A percentile compares a stretch with the other conserved stretches of the same genome.
Conservation (phyloP, 2,329 filamentous ascomycete species). For the Celoporthe dispersa region DNA sequence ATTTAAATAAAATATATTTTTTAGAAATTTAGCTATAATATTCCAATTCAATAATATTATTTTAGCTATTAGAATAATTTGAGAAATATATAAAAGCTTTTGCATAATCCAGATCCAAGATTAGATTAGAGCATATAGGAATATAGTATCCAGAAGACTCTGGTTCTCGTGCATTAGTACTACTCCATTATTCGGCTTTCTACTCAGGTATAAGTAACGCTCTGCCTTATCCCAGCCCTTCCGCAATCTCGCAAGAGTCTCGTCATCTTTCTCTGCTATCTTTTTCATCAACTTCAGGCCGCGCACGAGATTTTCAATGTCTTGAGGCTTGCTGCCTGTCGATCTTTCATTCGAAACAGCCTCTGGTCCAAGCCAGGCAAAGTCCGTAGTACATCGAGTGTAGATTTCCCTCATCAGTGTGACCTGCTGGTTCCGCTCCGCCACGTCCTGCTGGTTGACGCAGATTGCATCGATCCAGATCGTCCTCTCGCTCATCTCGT, state of each 20-base stretch:
- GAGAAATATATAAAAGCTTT: slow-evolving; percentile 28
- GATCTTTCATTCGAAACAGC: background rate
- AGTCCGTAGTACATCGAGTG: background rate
- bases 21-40: slow-evolving; percentile 22
- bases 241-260: slow-evolving; percentile 1
- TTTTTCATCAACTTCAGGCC: slow-evolving; percentile 12
- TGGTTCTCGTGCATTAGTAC: background rate
- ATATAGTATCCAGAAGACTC: background rate
- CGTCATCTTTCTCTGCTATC: slow-evolving; percentile 5
- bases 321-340: background rate
- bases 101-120: slow-evolving; percentile 31
- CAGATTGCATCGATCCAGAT: slow-evolving; percentile 31
- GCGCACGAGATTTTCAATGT: background rate
- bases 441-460: slow-evolving; percentile 30
- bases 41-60: slow-evolving; percentile 25
- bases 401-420: slow-evolving; percentile 42
- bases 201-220: no score
- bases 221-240: no score
- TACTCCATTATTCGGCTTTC: no score
- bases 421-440: slow-evolving; percentile 28
- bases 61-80: slow-evolving; percentile 18
- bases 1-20: no score
- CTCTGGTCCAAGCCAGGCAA: slow-evolving; percentile 22
- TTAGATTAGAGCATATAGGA: slow-evolving; percentile 13
- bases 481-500: background rate